Conservation (phyloP, 495 filamentous ascomycete species). For the Xylaria sp. region DNA sequence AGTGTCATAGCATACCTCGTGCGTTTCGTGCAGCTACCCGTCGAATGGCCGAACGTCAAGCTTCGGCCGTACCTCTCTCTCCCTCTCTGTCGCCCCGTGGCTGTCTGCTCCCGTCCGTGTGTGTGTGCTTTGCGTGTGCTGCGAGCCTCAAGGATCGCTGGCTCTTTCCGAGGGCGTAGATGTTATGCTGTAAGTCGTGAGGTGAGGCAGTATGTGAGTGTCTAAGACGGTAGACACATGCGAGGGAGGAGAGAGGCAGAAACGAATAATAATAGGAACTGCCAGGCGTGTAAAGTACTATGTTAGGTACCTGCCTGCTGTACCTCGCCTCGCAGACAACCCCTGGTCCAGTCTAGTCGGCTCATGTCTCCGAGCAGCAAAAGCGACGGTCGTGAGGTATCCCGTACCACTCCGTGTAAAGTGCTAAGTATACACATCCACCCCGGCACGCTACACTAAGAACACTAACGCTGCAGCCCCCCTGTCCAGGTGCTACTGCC, state of each 20-base stretch:
- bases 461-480: neutral
- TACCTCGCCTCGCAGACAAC: neutral
- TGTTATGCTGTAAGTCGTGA: conserved; percentile 7
- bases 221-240: conserved; percentile 26
- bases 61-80: conserved; percentile 21
- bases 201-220: conserved; percentile 18
- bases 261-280: conserved; percentile 26
- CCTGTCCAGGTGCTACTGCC: conserved; percentile 6
- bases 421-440: conserved; percentile 2
- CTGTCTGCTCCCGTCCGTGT: conserved; percentile 2
- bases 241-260: conserved; percentile 14
- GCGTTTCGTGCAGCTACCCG: conserved; percentile 40
- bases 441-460: conserved; percentile 13
- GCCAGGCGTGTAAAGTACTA: conserved; percentile 11
- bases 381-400: conserved; percentile 29
- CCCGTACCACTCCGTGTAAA: conserved; percentile 14
- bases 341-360: conserved; percentile 27
- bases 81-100: neutral
- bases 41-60: conserved; percentile 19
- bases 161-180: conserved; percentile 14
- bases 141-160: neutral
- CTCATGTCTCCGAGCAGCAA: conserved; percentile 30
- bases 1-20: conserved; percentile 42
- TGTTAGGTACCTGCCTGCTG: conserved; percentile 14
- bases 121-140: conserved; percentile 16